Conservation (phyloP, 495 filamentous ascomycete species). For the Jackrogersella multiformis region DNA sequence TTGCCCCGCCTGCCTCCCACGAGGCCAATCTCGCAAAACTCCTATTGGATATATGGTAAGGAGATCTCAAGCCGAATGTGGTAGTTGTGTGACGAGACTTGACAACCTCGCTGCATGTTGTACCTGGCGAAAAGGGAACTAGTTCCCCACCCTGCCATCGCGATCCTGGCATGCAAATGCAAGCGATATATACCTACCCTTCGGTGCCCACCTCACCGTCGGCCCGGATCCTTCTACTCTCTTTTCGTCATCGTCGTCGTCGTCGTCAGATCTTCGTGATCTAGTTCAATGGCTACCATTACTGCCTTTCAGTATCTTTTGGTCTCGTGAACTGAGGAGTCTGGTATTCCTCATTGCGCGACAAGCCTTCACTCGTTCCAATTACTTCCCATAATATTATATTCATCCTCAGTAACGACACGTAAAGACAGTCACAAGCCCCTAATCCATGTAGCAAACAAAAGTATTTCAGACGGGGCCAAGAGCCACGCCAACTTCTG, state of each 20-base stretch:
- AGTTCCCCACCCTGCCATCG: constrained; percentile 32
- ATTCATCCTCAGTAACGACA: not conserved
- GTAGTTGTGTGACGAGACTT: constrained; percentile 43
- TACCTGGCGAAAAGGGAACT: constrained; percentile 39
- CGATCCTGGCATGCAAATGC: constrained; percentile 24
- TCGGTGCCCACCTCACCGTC: constrained; percentile 35
- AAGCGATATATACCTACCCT: constrained; percentile 34
- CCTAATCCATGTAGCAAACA: constrained; percentile 26
- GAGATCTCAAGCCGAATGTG: constrained; percentile 37
- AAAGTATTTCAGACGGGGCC: not conserved
- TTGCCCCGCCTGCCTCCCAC: constrained; percentile 40
- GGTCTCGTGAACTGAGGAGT: constrained; percentile 52
- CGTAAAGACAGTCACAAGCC: not conserved
- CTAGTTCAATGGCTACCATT: constrained; percentile 46
- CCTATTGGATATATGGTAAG: constrained; percentile 38
- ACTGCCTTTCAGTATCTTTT: constrained; percentile 40
- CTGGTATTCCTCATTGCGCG: constrained; percentile 55
- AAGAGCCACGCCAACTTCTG: constrained; percentile 4
- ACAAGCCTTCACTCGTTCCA: constrained; percentile 31
- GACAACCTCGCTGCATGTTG: constrained; percentile 37
- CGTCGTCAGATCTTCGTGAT: constrained; percentile 23
- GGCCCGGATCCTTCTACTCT: constrained; percentile 30
- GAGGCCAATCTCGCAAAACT: constrained; percentile 44
- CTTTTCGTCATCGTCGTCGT: constrained; percentile 12
- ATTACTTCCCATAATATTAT: constrained; percentile 20